Evolutionary conservation across 352 stramenopile species (phyloP).

Genomic region (Thalassiosira hispida): DNA sequence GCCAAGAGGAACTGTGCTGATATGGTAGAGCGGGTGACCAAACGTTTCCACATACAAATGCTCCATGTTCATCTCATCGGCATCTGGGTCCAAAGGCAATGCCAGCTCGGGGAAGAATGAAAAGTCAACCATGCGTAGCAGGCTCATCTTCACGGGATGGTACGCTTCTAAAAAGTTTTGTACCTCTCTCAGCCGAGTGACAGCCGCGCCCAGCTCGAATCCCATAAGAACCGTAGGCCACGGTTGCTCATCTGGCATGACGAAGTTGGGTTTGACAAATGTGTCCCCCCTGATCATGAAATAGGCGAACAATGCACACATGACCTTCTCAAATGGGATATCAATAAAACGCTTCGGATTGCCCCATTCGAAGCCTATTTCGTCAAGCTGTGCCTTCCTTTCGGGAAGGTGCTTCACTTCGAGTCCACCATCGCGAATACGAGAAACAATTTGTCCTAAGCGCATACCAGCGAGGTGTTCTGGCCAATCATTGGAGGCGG

Average conservation of each 20-base stretch:
- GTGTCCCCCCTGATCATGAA: conserved; percentile 84
- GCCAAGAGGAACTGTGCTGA: conserved; percentile 63
- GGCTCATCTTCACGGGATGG: conserved; percentile 80
- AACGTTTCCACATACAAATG: conserved; percentile 61
- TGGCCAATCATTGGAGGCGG: conserved; percentile 69
- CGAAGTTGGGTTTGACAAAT: conserved; percentile 79
- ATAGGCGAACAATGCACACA: conserved; percentile 83
- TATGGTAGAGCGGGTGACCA: conserved; percentile 62
- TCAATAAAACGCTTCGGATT: conserved; percentile 81
- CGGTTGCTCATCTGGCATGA: conserved; percentile 83
- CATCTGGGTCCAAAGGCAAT: conserved; percentile 73
- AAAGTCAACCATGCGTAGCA: conserved; percentile 84
- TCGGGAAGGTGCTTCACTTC: conserved; percentile 81
- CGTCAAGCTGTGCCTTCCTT: conserved; percentile 79
- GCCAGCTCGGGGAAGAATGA: conserved; percentile 82
- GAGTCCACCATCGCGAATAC: conserved; percentile 83
- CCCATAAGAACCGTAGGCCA: conserved; percentile 80
- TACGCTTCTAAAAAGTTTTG: conserved; percentile 84
- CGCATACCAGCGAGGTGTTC: conserved; percentile 80
- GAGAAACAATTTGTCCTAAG: conserved; percentile 74
- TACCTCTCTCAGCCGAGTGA: conserved; percentile 72
- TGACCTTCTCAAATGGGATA: conserved; percentile 84
- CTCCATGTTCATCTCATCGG: conserved; percentile 60
- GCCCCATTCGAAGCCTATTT: conserved; percentile 84
- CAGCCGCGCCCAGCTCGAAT: conserved; percentile 77